Base-by-base conservation (phyloP, 345 rosid genomes). In the Ailanthus altissimus region DNA sequence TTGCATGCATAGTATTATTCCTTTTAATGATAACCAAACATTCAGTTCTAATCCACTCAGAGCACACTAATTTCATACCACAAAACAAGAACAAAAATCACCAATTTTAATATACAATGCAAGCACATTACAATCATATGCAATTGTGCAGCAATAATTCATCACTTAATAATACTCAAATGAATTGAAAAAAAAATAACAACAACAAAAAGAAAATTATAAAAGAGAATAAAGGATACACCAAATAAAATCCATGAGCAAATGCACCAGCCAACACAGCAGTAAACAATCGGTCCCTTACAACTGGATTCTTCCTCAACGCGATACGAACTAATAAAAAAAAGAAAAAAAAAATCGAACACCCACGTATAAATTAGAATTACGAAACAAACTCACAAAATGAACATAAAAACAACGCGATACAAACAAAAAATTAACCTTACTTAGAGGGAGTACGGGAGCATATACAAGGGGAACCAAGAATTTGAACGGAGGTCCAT, bases 401-500 rank as follows among this genome's bases (percentile, higher is more conserved):
- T 3, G 53, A 81, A 66, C 18, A 63, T 16, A 3, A 42, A 7
- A 42, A 4, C 21, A n/a, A 23, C 25, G 38, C 26, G 59, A 13
- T 5, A 12, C 45, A 71, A 54, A 8, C 38, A 67, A 10, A 81
- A n/a, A 21, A n/a, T 28, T 18, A 20, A 7, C 56, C 92, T 75
- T 83, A 92, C 97, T 89, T 51, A 96, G 85, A 80, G 99, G 99
- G 76, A 93, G 99, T 82, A 82, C 85, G 53, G 98, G 99, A 13
- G 98, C 99, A 76, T 96, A 96, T 11, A 93, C 60, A 10, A 92
- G 92, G 79, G 97, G 99, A 25, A 92, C 80, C 75, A 92, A 74
- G 88, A 89, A 96, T 86, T 92, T 96, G 84, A 88, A 83, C 1
- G 90, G 93, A 4, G 97, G 77, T 75, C 89, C 85, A 64, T 78